Evolutionary conservation across 1,284 basidiomycete genomes (phyloP).

Genomic region (Naganishia sp.): DNA sequence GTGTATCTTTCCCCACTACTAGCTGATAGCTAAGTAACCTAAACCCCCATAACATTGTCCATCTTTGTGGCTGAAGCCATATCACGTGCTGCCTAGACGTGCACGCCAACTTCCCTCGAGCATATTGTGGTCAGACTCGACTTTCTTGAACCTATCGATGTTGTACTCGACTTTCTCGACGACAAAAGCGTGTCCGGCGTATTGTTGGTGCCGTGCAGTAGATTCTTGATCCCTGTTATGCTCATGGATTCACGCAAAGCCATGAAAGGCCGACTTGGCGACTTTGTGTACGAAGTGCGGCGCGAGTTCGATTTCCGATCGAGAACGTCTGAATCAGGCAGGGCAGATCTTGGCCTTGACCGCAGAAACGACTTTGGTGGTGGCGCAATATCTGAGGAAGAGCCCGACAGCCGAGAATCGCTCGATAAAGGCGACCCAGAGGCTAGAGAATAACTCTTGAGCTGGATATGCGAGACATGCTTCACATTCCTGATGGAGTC

Average conservation of each 20-base stretch:
- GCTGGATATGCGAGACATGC: background rate
- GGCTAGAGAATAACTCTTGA: slow-evolving; percentile 28
- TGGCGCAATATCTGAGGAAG: background rate
- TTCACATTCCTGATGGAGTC: too few species aligned
- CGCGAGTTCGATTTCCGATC: background rate
- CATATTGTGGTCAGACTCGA: slow-evolving; percentile 22
- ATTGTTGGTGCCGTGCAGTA: slow-evolving; percentile 11
- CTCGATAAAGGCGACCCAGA: slow-evolving; percentile 29
- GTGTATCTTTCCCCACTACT: background rate
- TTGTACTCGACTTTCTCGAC: slow-evolving; percentile 23
- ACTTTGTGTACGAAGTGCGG: slow-evolving; percentile 1
- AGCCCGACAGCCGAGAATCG: slow-evolving; percentile 18
- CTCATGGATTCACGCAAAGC: slow-evolving; percentile 29
- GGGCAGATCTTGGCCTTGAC: slow-evolving; percentile 6
- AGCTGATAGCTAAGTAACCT: slow-evolving; percentile 2
- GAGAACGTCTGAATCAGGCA: slow-evolving; percentile 19
- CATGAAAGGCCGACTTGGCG: slow-evolving; percentile 11
- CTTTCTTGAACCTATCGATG: slow-evolving; percentile 16
- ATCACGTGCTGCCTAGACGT: background rate
- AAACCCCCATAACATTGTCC: background rate
- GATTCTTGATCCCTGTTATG: slow-evolving; percentile 27
- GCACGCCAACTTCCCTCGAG: slow-evolving; percentile 4
- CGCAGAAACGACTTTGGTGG: slow-evolving; percentile 8
- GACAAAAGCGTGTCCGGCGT: slow-evolving; percentile 3
- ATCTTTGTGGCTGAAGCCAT: background rate